phyloP scores from a whole-genome alignment of 2,329 filamentous ascomycete species.

The Plenodomus tracheiphilus region DNA sequence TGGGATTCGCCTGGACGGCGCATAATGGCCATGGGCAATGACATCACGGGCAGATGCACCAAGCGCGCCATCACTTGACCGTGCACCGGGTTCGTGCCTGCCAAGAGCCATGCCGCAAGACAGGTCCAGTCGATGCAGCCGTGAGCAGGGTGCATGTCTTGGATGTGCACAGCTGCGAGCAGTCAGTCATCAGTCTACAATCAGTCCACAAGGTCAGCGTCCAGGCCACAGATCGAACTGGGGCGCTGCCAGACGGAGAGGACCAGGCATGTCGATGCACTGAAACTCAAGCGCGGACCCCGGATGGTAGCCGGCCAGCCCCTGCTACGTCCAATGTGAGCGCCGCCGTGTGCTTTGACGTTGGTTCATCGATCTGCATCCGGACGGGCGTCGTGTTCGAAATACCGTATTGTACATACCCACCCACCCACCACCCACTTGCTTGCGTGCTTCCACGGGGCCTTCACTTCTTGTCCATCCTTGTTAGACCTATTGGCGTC shows the following conservation, averaged over 20 bases:
- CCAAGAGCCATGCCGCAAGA: constrained; percentile 19
- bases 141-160: background rate
- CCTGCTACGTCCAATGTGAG: constrained; percentile 9
- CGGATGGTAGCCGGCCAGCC: constrained; percentile 17
- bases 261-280: background rate
- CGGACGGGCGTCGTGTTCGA: constrained; percentile 13
- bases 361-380: constrained; percentile 20
- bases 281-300: constrained; percentile 9
- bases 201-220: too few relatives aligned
- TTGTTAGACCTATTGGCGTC: background rate
- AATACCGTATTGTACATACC: constrained; percentile 12
- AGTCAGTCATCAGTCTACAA: background rate
- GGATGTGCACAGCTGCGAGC: background rate
- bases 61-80: constrained; percentile 21
- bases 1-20: too few relatives aligned
- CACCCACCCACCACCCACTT: constrained; percentile 6
- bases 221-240: background rate
- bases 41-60: constrained; percentile 12
- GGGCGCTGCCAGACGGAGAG: background rate
- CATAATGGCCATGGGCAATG: constrained; percentile 3
- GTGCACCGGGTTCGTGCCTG: constrained; percentile 16
- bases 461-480: background rate
- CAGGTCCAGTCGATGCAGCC: constrained; percentile 7
- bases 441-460: background rate
- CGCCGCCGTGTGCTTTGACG: constrained; percentile 26